These are phyloP conservation scores for Smallanthus sonchifolius DNA, from an alignment of 129 eudicot genomes.

Conservation along the genomic window DNA sequence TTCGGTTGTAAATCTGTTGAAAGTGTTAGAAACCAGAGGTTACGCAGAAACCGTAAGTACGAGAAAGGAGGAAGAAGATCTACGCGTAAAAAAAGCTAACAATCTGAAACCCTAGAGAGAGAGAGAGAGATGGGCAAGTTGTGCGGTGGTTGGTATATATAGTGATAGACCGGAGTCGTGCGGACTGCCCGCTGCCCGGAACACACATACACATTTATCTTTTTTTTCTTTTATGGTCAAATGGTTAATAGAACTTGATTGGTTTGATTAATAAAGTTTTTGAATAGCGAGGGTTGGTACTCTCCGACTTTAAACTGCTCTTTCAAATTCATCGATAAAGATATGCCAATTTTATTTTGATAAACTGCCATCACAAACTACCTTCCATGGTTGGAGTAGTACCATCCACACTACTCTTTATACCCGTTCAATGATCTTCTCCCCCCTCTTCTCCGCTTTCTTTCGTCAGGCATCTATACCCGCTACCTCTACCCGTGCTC, in stretches of 20 bases:
- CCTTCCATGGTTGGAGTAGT: no score
- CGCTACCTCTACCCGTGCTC: no score
- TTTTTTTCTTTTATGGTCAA: neutral
- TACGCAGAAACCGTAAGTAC: constrained; percentile 24
- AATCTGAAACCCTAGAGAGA: constrained; percentile 28
- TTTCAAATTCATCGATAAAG: no score
- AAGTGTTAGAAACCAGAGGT: neutral
- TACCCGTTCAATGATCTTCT: no score
- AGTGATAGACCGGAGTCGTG: constrained; percentile 19
- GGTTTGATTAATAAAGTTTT: neutral
- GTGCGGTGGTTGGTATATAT: constrained; percentile 20
- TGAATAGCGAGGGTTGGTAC: neutral
- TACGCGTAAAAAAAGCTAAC: constrained; percentile 16
- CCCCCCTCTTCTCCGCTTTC: no score
- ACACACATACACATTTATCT: neutral
- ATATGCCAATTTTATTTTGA: no score
- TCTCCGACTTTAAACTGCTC: no score
- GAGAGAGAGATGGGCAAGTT: neutral
- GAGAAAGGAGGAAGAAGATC: constrained; percentile 36
- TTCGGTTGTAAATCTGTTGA: constrained; percentile 23
- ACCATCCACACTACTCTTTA: no score
- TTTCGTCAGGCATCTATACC: no score
- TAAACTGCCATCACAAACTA: no score
- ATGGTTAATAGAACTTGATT: constrained; percentile 14
- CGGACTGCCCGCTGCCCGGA: constrained; percentile 43